Conservation (phyloP, 768 basidiomycete species). For the Grammothele lineata region DNA sequence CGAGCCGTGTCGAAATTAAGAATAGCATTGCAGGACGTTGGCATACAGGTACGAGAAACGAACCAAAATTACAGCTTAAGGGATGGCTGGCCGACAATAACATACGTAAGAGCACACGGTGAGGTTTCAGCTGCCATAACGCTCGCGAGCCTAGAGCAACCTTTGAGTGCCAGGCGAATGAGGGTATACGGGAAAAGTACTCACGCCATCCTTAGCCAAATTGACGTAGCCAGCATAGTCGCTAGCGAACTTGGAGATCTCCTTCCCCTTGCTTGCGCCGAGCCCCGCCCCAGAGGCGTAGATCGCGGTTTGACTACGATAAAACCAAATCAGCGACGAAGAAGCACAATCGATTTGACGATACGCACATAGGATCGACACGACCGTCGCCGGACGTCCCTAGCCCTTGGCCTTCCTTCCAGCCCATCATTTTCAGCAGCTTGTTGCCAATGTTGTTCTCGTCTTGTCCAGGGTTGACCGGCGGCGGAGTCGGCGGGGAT, state of each 20-base stretch:
- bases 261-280: constrained; percentile 89
- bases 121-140: constrained; percentile 26
- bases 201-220: constrained; percentile 26
- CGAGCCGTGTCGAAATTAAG: too few relatives aligned
- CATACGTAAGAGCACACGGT: background rate
- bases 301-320: constrained; percentile 67
- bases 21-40: too few relatives aligned
- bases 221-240: constrained; percentile 27
- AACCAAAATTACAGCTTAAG: too few relatives aligned
- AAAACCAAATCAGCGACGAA: too few relatives aligned
- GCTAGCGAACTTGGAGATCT: constrained; percentile 41
- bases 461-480: constrained; percentile 72
- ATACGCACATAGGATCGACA: constrained; percentile 83
- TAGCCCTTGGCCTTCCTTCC: constrained; percentile 86
- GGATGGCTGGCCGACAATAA: too few relatives aligned
- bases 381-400: constrained; percentile 81
- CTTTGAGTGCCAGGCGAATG: background rate
- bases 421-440: constrained; percentile 96
- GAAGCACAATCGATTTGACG: too few relatives aligned
- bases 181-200: constrained; percentile 1
- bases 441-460: constrained; percentile 88
- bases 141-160: constrained; percentile 29
- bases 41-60: too few relatives aligned
- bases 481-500: constrained; percentile 56
- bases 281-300: constrained; percentile 87